Percentiles rank a stretch among this genome's conserved stretches.
These are phyloP conservation scores for Podaxis sp. DNA, from an alignment of 768 basidiomycete species.

Conservation along the genomic window DNA sequence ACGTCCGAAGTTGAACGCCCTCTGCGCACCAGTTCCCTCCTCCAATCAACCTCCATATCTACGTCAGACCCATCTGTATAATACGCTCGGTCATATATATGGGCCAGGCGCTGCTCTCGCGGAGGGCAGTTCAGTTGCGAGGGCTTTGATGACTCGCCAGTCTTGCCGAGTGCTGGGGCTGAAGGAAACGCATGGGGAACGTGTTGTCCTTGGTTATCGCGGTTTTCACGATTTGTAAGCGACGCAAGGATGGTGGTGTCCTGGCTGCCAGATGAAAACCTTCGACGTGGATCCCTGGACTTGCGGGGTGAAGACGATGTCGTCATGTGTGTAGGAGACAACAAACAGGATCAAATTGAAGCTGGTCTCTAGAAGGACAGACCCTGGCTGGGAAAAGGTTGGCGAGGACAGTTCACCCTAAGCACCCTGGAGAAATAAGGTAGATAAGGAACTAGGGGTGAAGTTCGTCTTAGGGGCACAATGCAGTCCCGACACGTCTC, in stretches of 20 bases:
- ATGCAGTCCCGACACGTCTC: neutral
- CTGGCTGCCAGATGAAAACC: slow-evolving; percentile 12
- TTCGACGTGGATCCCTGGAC: slow-evolving; percentile 5
- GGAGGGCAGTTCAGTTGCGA: neutral
- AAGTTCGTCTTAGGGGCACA: neutral
- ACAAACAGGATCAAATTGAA: neutral
- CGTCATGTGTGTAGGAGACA: neutral
- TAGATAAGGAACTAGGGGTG: no score
- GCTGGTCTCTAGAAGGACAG: neutral
- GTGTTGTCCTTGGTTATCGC: neutral
- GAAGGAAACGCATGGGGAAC: slow-evolving; percentile 7
- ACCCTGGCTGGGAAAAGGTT: neutral
- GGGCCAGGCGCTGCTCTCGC: slow-evolving; percentile 2
- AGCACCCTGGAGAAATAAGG: no score
- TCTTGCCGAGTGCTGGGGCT: neutral
- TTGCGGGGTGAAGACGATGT: slow-evolving; percentile 3
- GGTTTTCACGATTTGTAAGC: neutral
- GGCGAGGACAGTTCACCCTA: neutral
- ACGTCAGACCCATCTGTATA: slow-evolving; percentile 9
- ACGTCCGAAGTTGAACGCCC: slow-evolving; percentile 3
- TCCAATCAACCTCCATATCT: slow-evolving; percentile 4
- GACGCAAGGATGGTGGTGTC: neutral
- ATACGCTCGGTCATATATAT: slow-evolving; percentile 6
- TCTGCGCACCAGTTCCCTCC: slow-evolving; percentile 1
- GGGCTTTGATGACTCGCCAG: neutral